Evolutionary conservation across 345 rosid genomes (phyloP), one percentile per base, ranked within the genome.

Genomic region (Atalantia buxifolia): DNA sequence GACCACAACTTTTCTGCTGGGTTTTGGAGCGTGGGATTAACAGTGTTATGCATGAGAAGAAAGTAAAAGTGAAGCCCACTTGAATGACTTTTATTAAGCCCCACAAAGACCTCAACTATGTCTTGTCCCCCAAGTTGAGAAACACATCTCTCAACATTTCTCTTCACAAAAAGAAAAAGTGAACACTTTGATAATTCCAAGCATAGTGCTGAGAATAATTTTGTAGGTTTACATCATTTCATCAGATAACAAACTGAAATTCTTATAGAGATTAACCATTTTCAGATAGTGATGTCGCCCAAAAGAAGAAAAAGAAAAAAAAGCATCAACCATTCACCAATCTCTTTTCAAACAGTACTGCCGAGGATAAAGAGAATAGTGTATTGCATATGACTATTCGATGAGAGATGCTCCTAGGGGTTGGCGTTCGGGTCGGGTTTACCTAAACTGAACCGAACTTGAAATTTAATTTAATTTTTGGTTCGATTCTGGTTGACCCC

Each of bases 81-180:
- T 9, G 21, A 57, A 40, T 71, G 60, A 76, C 68, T 81, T 77
- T 81, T 19, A 1, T 68, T 60, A n/a, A 61, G 31, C 72, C 82
- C 75, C 80, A 72, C 80, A 76, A 72, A 77, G 75, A 33, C 55
- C 55, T 62, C 82, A 78, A 81, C 86, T 80, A 84, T 75, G 84
- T 78, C 77, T 78, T 81, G 84, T 81, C 78, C 73, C 82, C 86
- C 66, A 53, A 77, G 56, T 71, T 71, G 71, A 66, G 69, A 64
- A 83, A 69, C 62, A 61, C 72, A 75, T 13, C 30, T 77, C 77
- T 77, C 77, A 59, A 42, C 79, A 77, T 77, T 77, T 72, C 59
- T 50, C 25, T 18, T 66, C 31, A 13, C 22, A 61, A 80, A 71
- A 75, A 71, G 56, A 62, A 36, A 72, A 80, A 79, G 73, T 24